Conservation (phyloP, 495 filamentous ascomycete species). For the Xylaria longipes region DNA sequence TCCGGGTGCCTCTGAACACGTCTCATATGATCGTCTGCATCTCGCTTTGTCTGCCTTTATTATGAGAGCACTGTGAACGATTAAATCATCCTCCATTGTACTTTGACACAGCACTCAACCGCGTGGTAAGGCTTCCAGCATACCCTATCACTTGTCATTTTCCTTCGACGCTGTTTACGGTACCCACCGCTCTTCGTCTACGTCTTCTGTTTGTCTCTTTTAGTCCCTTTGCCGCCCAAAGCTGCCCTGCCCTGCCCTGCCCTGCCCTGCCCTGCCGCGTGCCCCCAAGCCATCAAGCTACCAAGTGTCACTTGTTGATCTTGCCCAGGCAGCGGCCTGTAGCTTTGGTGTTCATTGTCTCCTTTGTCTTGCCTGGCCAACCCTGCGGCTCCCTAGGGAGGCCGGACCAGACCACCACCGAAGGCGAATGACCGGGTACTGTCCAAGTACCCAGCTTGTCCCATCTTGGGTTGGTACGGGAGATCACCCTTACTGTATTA, state of each 20-base stretch:
- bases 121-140: slow-evolving; percentile 3
- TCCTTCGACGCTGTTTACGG: neutral
- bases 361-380: slow-evolving; percentile 6
- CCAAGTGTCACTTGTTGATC: neutral
- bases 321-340: neutral
- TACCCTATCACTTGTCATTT: slow-evolving; percentile 17
- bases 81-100: neutral
- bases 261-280: too few species aligned
- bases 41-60: neutral
- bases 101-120: neutral
- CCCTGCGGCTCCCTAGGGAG: slow-evolving; percentile 22
- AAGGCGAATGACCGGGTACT: slow-evolving; percentile 15
- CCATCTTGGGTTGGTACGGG: slow-evolving; percentile 17
- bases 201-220: neutral
- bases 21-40: neutral
- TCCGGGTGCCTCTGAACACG: neutral
- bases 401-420: slow-evolving; percentile 10
- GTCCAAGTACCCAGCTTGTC: slow-evolving; percentile 17
- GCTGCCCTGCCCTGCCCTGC: neutral
- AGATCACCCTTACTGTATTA: slow-evolving; percentile 15
- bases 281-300: slow-evolving; percentile 11
- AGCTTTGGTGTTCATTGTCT: neutral
- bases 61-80: slow-evolving; percentile 1
- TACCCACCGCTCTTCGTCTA: neutral
- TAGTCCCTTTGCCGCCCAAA: neutral